Evolutionary conservation across 164 flowering plant species (phyloP), one percentile per base, ranked within the genome.

Genomic region (Stephania yunnanensis): DNA sequence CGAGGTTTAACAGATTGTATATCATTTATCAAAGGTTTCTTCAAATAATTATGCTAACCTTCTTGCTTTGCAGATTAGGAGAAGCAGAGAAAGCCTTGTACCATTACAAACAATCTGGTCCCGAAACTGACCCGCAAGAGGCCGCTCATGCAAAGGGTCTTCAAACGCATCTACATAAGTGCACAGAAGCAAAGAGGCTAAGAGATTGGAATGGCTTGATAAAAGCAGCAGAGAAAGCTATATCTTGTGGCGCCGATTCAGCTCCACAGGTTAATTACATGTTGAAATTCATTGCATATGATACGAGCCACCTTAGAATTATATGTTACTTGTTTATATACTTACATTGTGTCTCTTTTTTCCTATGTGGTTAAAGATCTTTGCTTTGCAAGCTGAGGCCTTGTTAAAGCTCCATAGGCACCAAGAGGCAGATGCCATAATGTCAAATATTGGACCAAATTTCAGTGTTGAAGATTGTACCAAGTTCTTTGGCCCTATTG

Each of bases 311-410:
- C 42, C 42, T 36, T 36, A 36, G 4, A 36, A 36, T 36, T 36
- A 36, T 36, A 36, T 36, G 3, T 36, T 36, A 36, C 66, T 61
- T 61, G 66, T 61, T 61, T 61, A 7, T 8, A 61, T 61, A 17
- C 66, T 61, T 61, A 61, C 66, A 19, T 19, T 19, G 66, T 61
- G n/a, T 61, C 13, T 53, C 66, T 61, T 61, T 7, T 61, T 61
- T 30, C 74, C 65, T 25, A 20, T 53, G 10, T 73, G 67, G 52
- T 19, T 4, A 52, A 70, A 93, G 97, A 78, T 89, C 20, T 87
- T 80, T 78, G 89, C 93, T 4, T 69, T 86, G 79, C 89, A 92
- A 89, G 89, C 90, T 1, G 95, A 95, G 84, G 94, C 99, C 22
- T 84, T 89, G 20, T 22, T 95, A 84, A 89, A 83, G 79, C 90